Evolutionary conservation across 2,329 filamentous ascomycete genomes (phyloP), one percentile per base, ranked within the genome.

Genomic region (Ascocoryne sarcoides): DNA sequence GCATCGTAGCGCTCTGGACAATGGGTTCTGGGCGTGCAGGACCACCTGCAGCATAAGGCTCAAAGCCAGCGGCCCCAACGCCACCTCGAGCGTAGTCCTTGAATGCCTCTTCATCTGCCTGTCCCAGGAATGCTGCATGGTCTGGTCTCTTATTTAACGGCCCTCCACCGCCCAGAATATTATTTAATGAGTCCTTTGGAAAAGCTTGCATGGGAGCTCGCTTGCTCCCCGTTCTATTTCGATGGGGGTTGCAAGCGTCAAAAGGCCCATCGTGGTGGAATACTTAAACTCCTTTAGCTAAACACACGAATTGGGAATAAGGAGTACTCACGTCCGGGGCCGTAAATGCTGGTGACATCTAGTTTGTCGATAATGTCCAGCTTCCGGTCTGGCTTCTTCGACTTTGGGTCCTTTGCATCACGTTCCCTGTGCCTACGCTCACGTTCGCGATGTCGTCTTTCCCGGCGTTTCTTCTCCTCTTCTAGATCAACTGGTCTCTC

Each of bases 191-290:
- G 54, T 84, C 87, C 56, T 86, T 85, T 16, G 92, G 87, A 63
- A 96, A 98, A 2, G 92, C 92, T 60, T 94, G 82, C 87, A 98
- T 95, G 1, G 92, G 92, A 5, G 92, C 88, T 40, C 84, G 79
- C 45, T 81, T 78, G 56, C 82, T 80, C 54, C 81, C 85, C 58
- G 84, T 84, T 43, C 85, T 80, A 63, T 96, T 98, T 49, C 92
- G 85, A 61, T 94, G 84, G 4, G 92, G 88, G 62, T 95, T 94
- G 61, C 92, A 85, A 15, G 92, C 92, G 63, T 98, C 92, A 56
- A 95, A 98, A 4, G 92, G 92, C 1, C 92, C 92, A 57, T 96
- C 92, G 58, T 98, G 92, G 57, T 98, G 92, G 65, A 96, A 95
- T 52, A 95, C 88, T 94, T 55, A n/a, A 15, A 21, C n/a, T 12